Conservation (phyloP, 2,329 filamentous ascomycete species). For the Pseudogymnoascus sp. region DNA sequence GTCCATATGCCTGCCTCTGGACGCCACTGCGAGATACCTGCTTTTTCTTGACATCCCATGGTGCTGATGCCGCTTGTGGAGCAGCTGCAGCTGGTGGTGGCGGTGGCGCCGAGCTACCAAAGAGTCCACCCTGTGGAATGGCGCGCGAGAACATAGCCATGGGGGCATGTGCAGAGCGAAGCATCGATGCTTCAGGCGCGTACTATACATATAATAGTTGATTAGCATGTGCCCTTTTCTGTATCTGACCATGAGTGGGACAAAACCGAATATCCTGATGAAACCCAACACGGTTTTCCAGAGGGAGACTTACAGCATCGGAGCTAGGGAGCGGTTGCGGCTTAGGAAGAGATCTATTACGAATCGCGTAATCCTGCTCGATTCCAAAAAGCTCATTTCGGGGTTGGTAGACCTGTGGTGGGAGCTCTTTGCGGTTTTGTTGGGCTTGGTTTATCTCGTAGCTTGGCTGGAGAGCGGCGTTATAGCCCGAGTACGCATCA, state of each 20-base stretch:
- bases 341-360: background rate
- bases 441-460: conserved; percentile 30
- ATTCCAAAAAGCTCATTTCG: conserved; percentile 33
- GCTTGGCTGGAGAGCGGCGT: conserved; percentile 18
- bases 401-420: conserved; percentile 26
- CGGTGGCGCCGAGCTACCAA: background rate
- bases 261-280: background rate
- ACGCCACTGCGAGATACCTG: background rate
- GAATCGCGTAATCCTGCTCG: background rate
- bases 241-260: background rate
- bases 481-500: conserved; percentile 2
- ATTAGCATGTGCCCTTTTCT: background rate
- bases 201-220: background rate
- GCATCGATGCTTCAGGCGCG: no score
- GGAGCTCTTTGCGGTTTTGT: conserved; percentile 26
- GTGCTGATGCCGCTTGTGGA: background rate
- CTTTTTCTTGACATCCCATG: background rate
- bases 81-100: background rate
- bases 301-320: background rate
- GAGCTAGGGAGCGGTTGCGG: background rate
- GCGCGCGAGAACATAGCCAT: background rate
- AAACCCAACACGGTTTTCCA: background rate
- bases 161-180: background rate
- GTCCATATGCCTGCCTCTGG: no score
- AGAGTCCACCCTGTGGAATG: no score